phyloP scores from a whole-genome alignment of 345 rosid species.

The Turnera subulata region DNA sequence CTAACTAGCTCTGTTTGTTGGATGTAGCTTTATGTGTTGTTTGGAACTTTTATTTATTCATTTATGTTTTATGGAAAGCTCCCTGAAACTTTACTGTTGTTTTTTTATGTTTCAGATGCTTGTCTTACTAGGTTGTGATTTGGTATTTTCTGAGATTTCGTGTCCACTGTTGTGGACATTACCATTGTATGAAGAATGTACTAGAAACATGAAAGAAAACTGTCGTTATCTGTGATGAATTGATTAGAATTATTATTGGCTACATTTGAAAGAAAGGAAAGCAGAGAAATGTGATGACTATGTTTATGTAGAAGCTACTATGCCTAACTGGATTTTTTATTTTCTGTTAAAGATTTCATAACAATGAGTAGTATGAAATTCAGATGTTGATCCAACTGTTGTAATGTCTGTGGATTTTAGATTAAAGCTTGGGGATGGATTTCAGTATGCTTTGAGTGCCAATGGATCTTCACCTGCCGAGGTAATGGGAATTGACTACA shows the following conservation, averaged over 20 bases:
- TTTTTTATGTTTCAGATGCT: background rate
- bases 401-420: constrained; percentile 25
- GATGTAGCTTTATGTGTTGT: no score
- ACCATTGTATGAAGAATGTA: no score
- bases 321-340: background rate
- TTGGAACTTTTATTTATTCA: no score
- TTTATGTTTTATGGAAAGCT: background rate
- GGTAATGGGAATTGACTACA: constrained; percentile 81
- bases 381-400: background rate
- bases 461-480: constrained; percentile 56
- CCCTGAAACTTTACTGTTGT: background rate
- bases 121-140: background rate
- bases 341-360: no score
- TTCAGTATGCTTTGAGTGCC: constrained; percentile 52
- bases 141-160: no score
- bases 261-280: no score
- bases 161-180: no score
- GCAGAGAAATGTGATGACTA: no score
- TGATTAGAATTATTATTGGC: no score
- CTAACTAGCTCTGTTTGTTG: background rate
- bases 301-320: background rate
- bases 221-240: no score
- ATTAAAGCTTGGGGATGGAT: constrained; percentile 48
- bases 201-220: no score
- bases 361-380: no score